Conservation (phyloP, 2,329 filamentous ascomycete species). For the Podosphaera leucotricha region DNA sequence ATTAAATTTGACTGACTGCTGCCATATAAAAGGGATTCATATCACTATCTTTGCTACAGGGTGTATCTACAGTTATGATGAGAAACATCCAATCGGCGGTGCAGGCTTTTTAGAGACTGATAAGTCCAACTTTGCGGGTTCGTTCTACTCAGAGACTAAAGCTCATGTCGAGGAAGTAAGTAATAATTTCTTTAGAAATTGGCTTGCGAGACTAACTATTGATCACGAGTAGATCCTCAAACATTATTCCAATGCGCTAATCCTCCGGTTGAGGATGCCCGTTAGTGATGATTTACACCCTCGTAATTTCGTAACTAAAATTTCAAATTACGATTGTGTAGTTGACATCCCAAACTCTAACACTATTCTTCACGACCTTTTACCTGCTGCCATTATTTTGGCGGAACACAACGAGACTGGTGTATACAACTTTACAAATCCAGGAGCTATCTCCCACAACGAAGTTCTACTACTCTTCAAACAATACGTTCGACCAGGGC, state of each 20-base stretch:
- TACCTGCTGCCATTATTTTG: constrained; percentile 35
- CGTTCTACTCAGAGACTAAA: constrained; percentile 47
- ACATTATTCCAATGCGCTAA: constrained; percentile 34
- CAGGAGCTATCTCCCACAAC: constrained; percentile 47
- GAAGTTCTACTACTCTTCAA: constrained; percentile 39
- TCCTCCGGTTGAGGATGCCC: constrained; percentile 45
- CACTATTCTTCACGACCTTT: constrained; percentile 38
- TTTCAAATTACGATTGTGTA: constrained; percentile 37
- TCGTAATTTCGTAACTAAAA: constrained; percentile 48
- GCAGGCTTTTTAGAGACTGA: constrained; percentile 37
- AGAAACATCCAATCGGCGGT: constrained; percentile 33
- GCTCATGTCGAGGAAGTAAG: constrained; percentile 37
- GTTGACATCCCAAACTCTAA: constrained; percentile 47
- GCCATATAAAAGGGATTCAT: constrained; percentile 33
- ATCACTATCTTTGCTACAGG: constrained; percentile 43
- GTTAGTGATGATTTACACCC: constrained; percentile 42
- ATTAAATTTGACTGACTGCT: constrained; percentile 37
- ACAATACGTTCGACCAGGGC: constrained; percentile 34
- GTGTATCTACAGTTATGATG: constrained; percentile 42
- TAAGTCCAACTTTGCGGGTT: constrained; percentile 38
- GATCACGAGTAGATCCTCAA: constrained; percentile 28
- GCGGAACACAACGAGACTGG: constrained; percentile 37
- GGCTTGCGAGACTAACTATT: constrained; percentile 3
- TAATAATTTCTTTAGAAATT: not conserved
- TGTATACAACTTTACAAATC: constrained; percentile 49